Base-by-base conservation (phyloP, 352 stramenopile genomes). In the Globisporangium paddicum region DNA sequence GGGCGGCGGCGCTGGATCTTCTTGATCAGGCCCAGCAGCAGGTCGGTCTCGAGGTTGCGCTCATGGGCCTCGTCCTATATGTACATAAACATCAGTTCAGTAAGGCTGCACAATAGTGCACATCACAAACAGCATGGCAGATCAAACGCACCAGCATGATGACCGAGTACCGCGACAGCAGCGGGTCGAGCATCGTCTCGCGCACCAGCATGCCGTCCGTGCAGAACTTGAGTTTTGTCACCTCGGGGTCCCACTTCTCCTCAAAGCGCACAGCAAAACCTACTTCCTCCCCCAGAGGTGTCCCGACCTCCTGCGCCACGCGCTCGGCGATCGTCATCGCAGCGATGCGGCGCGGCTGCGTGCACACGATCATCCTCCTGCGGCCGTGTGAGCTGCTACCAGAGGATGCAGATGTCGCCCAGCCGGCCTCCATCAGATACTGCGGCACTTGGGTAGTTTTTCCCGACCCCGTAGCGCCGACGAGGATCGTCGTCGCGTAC, bases 231-330 rank as follows among this genome's bases (percentile, higher is more conserved):
- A 99, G 91, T 25, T 90, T 73, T n/a, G 98, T 99, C 9, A 44
- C 51, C 23, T 86, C 59, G 1, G 77, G 64, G 30, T 89, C 74
- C 76, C 79, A 91, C 35, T 97, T 89, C 55, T 98, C 98, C 63
- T 99, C 97, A 69, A 99, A 99, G n/a, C 98, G 95, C 52, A 99
- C 98, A 23, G 90, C 96, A 58, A 99, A 99, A 3, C 97, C 97
- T 7, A 93, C 96, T 63, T 99, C 93, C 28, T 92, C 71, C 5
- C 97, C 97, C 7, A 99, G 58, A 45, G 79, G 82, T 32, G 94
- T 92, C 64, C 97, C 91, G 77, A 99, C 97, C 81, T 99, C 98
- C 55, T 98, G 73, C 2, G 97, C 92, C 7, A 99, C 98, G 50
- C 98, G 96, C 57, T 97, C 87, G 1, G 98, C 97, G 41, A 99